A percentile compares a stretch with the other conserved stretches of the same genome.
These are phyloP conservation scores for Cladophialophora chaetospira DNA, from an alignment of 2,329 filamentous ascomycete genomes.

Conservation along the genomic window DNA sequence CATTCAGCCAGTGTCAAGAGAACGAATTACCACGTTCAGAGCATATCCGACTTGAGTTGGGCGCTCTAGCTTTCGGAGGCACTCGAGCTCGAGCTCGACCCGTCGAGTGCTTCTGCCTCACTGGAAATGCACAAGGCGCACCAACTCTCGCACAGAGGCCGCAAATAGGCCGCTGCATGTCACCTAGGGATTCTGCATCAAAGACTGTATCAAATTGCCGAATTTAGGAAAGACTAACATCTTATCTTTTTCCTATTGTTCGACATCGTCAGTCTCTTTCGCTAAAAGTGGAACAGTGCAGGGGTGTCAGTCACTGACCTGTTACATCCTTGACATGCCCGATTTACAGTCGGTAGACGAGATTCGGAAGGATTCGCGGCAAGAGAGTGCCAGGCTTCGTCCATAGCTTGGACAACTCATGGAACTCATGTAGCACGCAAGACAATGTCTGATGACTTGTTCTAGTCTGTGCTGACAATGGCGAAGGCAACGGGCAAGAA, in stretches of 20 bases:
- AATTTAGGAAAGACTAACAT: neutral
- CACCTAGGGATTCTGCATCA: neutral
- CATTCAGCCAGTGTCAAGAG: neutral
- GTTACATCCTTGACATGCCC: conserved; percentile 16
- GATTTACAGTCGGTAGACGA: conserved; percentile 5
- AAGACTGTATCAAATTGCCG: neutral
- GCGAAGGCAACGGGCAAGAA: no score
- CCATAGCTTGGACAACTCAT: neutral
- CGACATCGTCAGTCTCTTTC: neutral
- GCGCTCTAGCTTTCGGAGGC: neutral
- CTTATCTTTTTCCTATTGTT: conserved; percentile 15
- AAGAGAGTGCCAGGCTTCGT: neutral
- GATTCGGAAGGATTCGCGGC: neutral
- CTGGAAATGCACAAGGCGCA: conserved; percentile 12
- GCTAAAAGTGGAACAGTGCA: neutral
- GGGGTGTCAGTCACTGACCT: conserved; percentile 1
- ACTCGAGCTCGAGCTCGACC: neutral
- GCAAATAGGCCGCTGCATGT: conserved; percentile 14
- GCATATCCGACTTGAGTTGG: neutral
- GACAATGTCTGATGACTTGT: no score
- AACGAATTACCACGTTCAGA: neutral
- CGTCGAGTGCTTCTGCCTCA: conserved; percentile 8
- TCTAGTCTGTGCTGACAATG: neutral
- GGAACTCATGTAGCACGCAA: no score
- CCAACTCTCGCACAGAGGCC: conserved; percentile 15